Evolutionary conservation across 2,329 filamentous ascomycete genomes (phyloP), one percentile per base, ranked within the genome.

Genomic region (Penicillium sp.): DNA sequence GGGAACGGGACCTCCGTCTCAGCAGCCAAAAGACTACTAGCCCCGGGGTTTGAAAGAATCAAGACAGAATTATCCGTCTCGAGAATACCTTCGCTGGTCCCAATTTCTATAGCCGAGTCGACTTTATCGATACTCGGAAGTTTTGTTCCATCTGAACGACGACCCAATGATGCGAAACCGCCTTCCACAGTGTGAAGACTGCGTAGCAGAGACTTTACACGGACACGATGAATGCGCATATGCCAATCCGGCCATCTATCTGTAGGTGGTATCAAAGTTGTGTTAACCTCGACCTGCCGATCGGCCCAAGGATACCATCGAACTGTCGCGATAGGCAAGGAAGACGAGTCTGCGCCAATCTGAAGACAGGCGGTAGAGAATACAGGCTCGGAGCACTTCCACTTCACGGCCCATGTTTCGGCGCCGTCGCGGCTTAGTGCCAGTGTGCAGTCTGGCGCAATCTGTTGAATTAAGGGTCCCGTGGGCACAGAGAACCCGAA

Each of bases 401-500:
- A 77, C 10, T 74, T 72, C 10, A 75, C 66, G 2, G 69, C 70
- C 75, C 75, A 78, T 13, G 70, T 76, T 43, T 76, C 73, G 0
- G 72, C 74, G 0, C 60, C 67, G 50, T 78, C 75, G 56, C 71
- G 70, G 39, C 73, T 78, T 2, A 77, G 55, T 4, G 70, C 69
- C 1, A 78, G 60, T 0, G 72, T 77, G 53, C 67, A 77, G 54
- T 78, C 76, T 16, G 75, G 75, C 0, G 76, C 75, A 8, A 74
- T 70, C 53, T 77, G 75, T n/a, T 70, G 65, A n/a, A 77, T 66
- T 13, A 78, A 37, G 0, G 69, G 58, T 1, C 75, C 76, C 0
- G 72, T 76, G 0, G 76, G 75, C 0, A 78, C 75, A 46, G 74
- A 77, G 55, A 82, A 82, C 0, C 70, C 75, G 43, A 82, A 81